phyloP scores from a whole-genome alignment of 208 protist genomes.

The Acanthamoeba lenticulata region DNA sequence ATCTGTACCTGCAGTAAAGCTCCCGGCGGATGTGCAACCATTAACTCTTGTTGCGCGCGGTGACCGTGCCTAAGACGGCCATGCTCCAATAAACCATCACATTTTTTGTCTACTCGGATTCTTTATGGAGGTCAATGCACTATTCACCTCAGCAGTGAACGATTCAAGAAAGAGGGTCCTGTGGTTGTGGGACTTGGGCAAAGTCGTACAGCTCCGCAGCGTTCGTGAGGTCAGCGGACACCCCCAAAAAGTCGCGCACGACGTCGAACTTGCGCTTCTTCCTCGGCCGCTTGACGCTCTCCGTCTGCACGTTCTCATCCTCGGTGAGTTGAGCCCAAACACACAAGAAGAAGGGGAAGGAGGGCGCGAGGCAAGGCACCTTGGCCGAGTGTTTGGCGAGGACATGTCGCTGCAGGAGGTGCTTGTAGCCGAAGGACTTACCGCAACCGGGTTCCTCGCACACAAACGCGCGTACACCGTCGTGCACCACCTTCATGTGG shows the following conservation, averaged over 20 bases:
- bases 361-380: neutral
- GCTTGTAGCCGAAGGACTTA: slow-evolving; percentile 35
- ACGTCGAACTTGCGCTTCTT: slow-evolving; percentile 41
- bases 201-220: neutral
- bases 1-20: neutral
- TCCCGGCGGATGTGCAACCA: too few relatives aligned
- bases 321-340: neutral
- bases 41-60: too few relatives aligned
- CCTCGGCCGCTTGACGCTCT: neutral
- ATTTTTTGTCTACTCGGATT: neutral
- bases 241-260: neutral
- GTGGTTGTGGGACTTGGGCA: neutral
- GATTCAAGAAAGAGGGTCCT: neutral
- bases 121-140: neutral
- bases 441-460: slow-evolving; percentile 7
- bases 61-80: too few relatives aligned
- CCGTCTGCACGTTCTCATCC: neutral
- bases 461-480: neutral
- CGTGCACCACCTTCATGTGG: slow-evolving; percentile 42
- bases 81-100: neutral
- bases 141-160: neutral
- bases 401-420: neutral
- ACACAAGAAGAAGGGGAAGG: neutral
- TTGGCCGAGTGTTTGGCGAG: neutral
- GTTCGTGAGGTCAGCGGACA: neutral